Conservation (phyloP, 2,329 filamentous ascomycete genomes). For the Nigrospora sphaerica region DNA sequence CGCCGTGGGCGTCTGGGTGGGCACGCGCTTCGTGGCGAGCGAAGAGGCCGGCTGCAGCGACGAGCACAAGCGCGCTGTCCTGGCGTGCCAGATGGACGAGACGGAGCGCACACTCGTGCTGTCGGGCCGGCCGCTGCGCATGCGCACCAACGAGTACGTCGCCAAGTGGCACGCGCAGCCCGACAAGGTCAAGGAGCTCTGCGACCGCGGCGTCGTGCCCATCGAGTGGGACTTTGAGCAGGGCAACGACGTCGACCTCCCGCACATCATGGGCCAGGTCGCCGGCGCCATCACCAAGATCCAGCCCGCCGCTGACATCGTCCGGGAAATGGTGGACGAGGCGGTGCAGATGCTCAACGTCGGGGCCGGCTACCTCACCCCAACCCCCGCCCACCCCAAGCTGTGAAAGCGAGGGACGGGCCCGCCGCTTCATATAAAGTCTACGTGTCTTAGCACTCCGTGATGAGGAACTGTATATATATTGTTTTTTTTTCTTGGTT, state of each 20-base stretch:
- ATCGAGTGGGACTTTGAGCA: conserved; percentile 77
- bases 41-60: conserved; percentile 74
- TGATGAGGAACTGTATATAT: too few species aligned
- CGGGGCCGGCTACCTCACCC: conserved; percentile 51
- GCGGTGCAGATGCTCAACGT: conserved; percentile 61
- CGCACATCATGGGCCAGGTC: conserved; percentile 92
- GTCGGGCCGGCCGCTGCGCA: conserved; percentile 72
- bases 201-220: conserved; percentile 70
- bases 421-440: too few species aligned
- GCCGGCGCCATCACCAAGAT: conserved; percentile 70
- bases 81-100: conserved; percentile 70
- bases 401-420: not conserved
- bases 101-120: conserved; percentile 79
- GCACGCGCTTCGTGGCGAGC: conserved; percentile 82
- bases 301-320: conserved; percentile 75
- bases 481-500: too few species aligned
- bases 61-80: conserved; percentile 78
- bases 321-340: conserved; percentile 83
- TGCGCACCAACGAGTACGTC: conserved; percentile 79
- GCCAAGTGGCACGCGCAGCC: conserved; percentile 72
- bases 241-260: conserved; percentile 74
- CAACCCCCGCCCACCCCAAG: not conserved
- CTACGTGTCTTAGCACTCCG: too few species aligned
- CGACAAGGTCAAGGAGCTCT: conserved; percentile 67
- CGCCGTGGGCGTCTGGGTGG: conserved; percentile 86